Base-by-base conservation (phyloP, 2,329 filamentous ascomycete species). In the Cladosporium oxysporum region DNA sequence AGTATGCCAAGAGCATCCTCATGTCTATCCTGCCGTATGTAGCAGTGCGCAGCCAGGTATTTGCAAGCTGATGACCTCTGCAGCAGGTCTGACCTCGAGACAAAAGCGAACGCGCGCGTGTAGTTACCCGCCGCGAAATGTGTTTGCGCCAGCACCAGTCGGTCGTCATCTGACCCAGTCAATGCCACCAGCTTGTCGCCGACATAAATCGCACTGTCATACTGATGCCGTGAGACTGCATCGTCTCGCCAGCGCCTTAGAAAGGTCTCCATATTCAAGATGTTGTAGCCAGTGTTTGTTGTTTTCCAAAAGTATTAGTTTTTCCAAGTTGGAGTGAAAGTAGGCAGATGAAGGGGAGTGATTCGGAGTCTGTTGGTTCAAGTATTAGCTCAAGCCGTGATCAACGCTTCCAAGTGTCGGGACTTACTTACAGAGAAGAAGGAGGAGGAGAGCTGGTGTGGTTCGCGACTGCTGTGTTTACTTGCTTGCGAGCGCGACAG, bases 71-170 rank as follows among this genome's bases (percentile, higher is more conserved):
- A 87, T 73, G 91, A 97, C 72, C 91, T 88, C 53, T 87, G 81
- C 72, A 95, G 87, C 68, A 98, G 87, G 77, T 96, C 91, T 77
- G 93, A 90, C 73, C 92, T 90, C 33, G 89, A 88, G 68, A 99
- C 88, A 70, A 97, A 91, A 28, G 91, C 87, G 73, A 97, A 90
- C 2, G 95, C 93, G 73, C 95, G 91, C 10, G 91, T 95, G 79
- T 96, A 97, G 82, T 98, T 97, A 73, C 92, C 93, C 58, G 92
- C 95, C 61, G 90, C 91, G 80, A 98, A 99, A 79, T 99, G 94
- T 44, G 97, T 92, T 80, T 98, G 94, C n/a, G 95, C 95, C 52
- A 99, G 89, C 90, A 93, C 97, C 76, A 97, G 97, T 49, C 93
- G 94, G 78, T 99, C 95, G 70, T 92, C 90, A 74, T 97, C 93